These are phyloP conservation scores for Friedmanniomyces simplex DNA, from an alignment of 495 filamentous ascomycete genomes.

Conservation along the genomic window DNA sequence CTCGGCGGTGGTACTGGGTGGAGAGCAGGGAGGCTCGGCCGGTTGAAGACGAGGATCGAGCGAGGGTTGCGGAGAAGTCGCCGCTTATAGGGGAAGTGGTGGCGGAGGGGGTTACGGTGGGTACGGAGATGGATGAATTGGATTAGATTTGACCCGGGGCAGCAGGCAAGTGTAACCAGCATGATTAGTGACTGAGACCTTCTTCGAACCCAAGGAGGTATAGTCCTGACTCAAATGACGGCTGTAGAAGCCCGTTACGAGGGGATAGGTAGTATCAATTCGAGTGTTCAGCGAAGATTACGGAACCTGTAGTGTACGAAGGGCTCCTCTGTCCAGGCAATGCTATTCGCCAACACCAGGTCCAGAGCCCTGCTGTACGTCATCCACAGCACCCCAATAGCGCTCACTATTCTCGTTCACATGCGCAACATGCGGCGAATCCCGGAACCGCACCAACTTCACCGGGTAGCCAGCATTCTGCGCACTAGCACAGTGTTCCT, in stretches of 20 bases:
- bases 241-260: no score
- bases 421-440: neutral
- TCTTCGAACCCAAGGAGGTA: no score
- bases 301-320: no score
- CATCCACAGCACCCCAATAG: constrained; percentile 1
- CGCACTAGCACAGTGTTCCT: neutral
- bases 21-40: neutral
- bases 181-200: no score
- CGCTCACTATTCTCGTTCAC: neutral
- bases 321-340: no score
- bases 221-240: no score
- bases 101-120: neutral
- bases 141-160: neutral
- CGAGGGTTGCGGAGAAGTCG: neutral
- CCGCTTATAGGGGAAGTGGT: neutral
- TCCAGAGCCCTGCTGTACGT: neutral
- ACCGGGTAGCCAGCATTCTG: neutral
- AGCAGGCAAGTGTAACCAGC: no score
- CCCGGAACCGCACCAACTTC: neutral
- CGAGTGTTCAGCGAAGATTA: no score
- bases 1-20: neutral
- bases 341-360: no score
- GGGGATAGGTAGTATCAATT: no score
- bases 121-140: neutral
- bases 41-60: neutral